phyloP scores from a whole-genome alignment of 805 yeast species.

The Saturnispora hagleri region DNA sequence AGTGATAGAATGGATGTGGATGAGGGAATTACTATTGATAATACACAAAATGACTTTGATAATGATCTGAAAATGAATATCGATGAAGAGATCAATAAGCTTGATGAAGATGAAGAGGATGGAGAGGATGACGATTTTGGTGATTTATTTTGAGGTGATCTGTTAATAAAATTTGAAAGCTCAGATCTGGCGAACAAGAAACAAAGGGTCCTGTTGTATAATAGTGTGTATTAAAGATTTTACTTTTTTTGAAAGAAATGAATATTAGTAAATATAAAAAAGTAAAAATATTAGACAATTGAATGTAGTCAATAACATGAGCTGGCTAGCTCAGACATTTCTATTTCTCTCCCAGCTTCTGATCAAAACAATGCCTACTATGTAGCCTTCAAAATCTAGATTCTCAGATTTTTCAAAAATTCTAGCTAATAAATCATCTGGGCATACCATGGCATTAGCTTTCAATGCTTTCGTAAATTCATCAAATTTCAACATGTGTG shows the following conservation, averaged over 20 bases:
- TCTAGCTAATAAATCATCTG: slow-evolving; percentile 15
- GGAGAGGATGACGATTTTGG: slow-evolving; percentile 13
- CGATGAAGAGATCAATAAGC: not conserved
- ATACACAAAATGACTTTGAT: not conserved
- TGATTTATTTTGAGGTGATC: slow-evolving; percentile 14
- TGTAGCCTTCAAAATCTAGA: slow-evolving; percentile 22
- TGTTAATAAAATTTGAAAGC: not conserved
- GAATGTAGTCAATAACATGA: not conserved
- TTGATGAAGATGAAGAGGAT: slow-evolving; percentile 1
- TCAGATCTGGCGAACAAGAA: not conserved
- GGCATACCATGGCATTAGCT: slow-evolving; percentile 19
- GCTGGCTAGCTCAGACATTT: not conserved
- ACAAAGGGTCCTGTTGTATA: not conserved
- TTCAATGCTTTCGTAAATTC: slow-evolving; percentile 23
- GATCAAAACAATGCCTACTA: slow-evolving; percentile 22
- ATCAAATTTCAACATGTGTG: slow-evolving; percentile 18
- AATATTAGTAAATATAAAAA: not conserved
- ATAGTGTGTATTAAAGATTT: not conserved
- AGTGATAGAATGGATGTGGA: not conserved
- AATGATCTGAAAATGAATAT: slow-evolving; percentile 7
- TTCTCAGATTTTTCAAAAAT: slow-evolving; percentile 17
- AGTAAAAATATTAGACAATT: not conserved
- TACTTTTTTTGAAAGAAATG: not conserved
- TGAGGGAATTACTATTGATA: not conserved
- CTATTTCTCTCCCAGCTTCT: slow-evolving; percentile 16